Evolutionary conservation across 345 rosid species (phyloP), one percentile per base, ranked within the genome.

Genomic region (Salix dunnii): DNA sequence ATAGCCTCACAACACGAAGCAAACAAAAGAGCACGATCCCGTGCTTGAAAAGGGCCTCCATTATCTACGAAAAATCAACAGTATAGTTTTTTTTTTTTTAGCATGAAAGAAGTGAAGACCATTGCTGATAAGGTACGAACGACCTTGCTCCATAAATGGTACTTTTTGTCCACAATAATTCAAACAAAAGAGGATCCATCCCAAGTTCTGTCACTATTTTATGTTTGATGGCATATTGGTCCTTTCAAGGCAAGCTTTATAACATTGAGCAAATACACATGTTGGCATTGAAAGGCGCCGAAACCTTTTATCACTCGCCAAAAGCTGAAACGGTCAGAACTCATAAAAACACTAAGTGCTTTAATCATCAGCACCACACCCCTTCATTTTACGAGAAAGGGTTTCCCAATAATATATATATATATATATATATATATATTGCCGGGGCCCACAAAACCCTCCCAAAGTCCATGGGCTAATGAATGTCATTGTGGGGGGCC

Each of bases 301-400:
- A 38, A 62, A 40, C 74, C 80, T 71, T 80, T 78, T 71, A 78
- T 77, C 82, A 17, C 64, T 72, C 72, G 38, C 21, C 77, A 63
- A 78, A 81, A 72, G 72, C 63, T 60, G 30, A 63, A 30, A 5
- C 23, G 70, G 60, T 74, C 78, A 69, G 74, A 65, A 70, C 70
- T n/a, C 72, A 18, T 18, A 42, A 70, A 35, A 63, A 31, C 49
- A 7, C n/a, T 14, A 31, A n/a, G 21, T 55, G 58, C 78, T 84
- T 76, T 75, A 5, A 60, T 76, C 75, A 70, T 74, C 71, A 72
- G 73, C 69, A 66, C 82, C 80, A 76, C 27, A 67, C 46, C 70
- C 74, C 71, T 68, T 74, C 60, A 76, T 78, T 81, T 79, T 75
- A 67, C 72, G 77, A 77, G 73, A 63, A 77, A 85, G 74, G 80